Evolutionary conservation across 2,329 filamentous ascomycete genomes (phyloP).

Genomic region (Dactylellina cionopaga): DNA sequence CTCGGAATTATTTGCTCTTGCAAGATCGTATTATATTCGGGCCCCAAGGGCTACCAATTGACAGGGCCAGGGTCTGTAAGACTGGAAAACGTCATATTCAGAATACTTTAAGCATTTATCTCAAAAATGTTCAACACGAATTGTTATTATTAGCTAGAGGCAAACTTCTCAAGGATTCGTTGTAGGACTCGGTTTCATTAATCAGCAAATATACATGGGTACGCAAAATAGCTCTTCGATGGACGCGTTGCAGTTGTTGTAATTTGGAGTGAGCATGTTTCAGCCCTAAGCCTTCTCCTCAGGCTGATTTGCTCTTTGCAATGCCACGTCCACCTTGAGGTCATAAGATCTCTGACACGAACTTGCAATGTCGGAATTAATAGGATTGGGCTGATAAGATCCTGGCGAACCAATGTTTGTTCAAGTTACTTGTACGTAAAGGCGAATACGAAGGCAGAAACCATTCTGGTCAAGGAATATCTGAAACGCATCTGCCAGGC

Average conservation of each 20-base stretch:
- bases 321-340: conserved; percentile 28
- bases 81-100: too few relatives aligned
- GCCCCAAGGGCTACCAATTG: too few relatives aligned
- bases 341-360: conserved; percentile 7
- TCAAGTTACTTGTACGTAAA: conserved; percentile 32
- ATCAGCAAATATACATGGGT: background rate
- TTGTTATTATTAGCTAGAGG: too few relatives aligned
- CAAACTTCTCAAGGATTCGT: background rate
- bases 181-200: background rate
- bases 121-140: too few relatives aligned
- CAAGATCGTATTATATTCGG: too few relatives aligned
- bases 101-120: too few relatives aligned
- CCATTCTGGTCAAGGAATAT: conserved; percentile 1
- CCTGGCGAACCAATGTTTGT: conserved; percentile 19
- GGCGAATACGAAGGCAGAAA: conserved; percentile 36
- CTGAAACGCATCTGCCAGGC: conserved; percentile 43
- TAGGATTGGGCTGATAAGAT: conserved; percentile 25
- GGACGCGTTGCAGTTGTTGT: conserved; percentile 26
- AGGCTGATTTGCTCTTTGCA: conserved; percentile 14
- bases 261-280: conserved; percentile 15
- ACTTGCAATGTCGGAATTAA: conserved; percentile 8
- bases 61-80: too few relatives aligned
- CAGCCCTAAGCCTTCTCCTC: conserved; percentile 14
- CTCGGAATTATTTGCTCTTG: too few relatives aligned
- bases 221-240: background rate